Base-by-base conservation (phyloP, 2,329 filamentous ascomycete species). In the Tolypocladium ophioglossoides region DNA sequence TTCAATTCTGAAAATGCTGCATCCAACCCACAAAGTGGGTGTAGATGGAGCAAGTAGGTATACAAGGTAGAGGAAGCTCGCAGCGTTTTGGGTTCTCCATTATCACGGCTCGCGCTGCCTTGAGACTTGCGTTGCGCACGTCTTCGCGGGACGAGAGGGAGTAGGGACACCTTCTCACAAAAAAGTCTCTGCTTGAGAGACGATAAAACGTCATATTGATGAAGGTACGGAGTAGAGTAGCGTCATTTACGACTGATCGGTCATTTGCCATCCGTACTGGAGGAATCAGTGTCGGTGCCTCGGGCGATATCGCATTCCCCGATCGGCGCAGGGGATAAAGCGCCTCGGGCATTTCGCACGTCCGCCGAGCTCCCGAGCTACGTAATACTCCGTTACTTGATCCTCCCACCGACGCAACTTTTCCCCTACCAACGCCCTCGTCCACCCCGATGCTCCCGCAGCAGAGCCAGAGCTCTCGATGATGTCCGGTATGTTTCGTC, bases 401-500 rank as follows among this genome's bases (percentile, higher is more conserved):
- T 12, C 18, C n/a, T 22, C 35, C 30, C 30, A 37, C n/a, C 32
- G 12, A 32, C 27, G 40, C 51, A 32, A 22, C 35, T 12, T 50
- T 18, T 44, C 11, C 38, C 38, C 27, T 34, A 18, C 51, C 22
- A 40, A 46, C 27, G 34, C 10, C 40, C 40, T 52, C 44, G 18
- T 27, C 22, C 47, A 20, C 9, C 54, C 54, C 35, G 52, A 60
- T 59, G 57, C 54, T 44, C 48, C 30, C 50, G 35, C 52, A 22
- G 48, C 51, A 51, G 35, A 47, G 54, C 16, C 50, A 30, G 18
- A 32, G 51, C 38, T 32, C 40, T 40, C 55, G 37, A 61, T 50
- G 53, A 61, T 57, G 53, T 57, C 54, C 56, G 60, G 61, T 59
- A 67, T 67, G 67, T 55, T 65, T 58, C 63, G 62, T 51, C 61